Conservation (phyloP, 441 rosid genomes). For the Lepidium campestre region DNA sequence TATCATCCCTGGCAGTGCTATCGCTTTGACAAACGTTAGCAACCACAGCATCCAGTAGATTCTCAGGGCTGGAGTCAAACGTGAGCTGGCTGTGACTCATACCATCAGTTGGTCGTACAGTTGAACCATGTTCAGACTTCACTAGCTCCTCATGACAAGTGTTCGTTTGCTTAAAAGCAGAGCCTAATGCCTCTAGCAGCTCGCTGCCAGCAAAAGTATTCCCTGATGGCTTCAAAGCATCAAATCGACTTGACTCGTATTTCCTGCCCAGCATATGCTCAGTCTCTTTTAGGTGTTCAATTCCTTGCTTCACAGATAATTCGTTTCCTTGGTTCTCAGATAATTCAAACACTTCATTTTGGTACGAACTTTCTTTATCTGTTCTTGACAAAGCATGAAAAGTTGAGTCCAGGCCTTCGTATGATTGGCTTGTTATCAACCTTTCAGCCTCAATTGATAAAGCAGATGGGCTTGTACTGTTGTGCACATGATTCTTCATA, state of each 20-base stretch:
- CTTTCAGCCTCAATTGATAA: conserved; percentile 45
- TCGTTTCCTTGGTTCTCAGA: conserved; percentile 38
- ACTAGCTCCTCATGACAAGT: conserved; percentile 37
- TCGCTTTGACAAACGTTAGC: conserved; percentile 58
- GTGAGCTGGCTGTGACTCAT: conserved; percentile 56
- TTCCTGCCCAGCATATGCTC: conserved; percentile 34
- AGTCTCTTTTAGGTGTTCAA: conserved; percentile 30
- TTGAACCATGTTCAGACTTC: conserved; percentile 41
- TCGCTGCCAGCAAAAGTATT: conserved; percentile 68
- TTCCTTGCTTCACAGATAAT: conserved; percentile 36
- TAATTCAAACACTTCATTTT: conserved; percentile 27
- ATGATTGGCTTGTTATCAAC: conserved; percentile 29
- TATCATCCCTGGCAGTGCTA: conserved; percentile 46
- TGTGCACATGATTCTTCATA: conserved; percentile 31
- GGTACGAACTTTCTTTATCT: conserved; percentile 29
- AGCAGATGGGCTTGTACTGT: conserved; percentile 29
- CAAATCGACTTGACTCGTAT: conserved; percentile 33
- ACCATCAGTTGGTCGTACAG: conserved; percentile 42
- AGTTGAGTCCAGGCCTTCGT: conserved; percentile 36
- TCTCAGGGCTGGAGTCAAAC: conserved; percentile 55
- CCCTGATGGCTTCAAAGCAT: conserved; percentile 34
- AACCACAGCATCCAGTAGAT: conserved; percentile 88
- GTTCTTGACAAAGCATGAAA: conserved; percentile 29
- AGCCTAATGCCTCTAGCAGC: conserved; percentile 85
- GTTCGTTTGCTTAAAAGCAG: conserved; percentile 46